Evolutionary conservation across 2,329 filamentous ascomycete species (phyloP), one percentile per base, ranked within the genome.

Genomic region (Colletotrichum sp.): DNA sequence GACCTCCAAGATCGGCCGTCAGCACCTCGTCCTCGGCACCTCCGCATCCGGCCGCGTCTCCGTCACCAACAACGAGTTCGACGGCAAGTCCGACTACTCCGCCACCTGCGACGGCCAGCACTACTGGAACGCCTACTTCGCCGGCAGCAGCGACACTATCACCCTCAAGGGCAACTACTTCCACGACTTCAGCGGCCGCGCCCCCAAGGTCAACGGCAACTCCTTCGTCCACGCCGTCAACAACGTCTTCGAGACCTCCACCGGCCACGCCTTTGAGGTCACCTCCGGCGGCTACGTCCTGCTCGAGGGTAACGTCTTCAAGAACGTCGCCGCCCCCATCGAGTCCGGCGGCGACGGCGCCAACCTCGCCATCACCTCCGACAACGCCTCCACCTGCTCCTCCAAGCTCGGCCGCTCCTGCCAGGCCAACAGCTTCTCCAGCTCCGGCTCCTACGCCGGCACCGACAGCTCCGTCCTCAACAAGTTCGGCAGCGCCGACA

Each of bases 161-260:
- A 92, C 91, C 76, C 80, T 92, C 80, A 89, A 91, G 85, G 86
- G 86, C 78, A 92, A 92, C 86, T 91, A 91, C 84, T 85, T 92
- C 80, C 89, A 91, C 86, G 86, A 90, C 82, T 88, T 88, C 69
- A 88, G 86, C n/a, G 90, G 90, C 74, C 90, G 90, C 75, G 84
- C 85, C 21, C 91, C 90, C 79, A 91, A 92, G 85, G 85, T 92
- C 38, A 86, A 86, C 43, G 89, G 89, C 82, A 90, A 90, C 71
- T 86, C 91, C 64, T 84, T 86, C 26, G 82, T 92, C 71, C 91
- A 92, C 82, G 90, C 89, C 64, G 88, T 91, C 81, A 92, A 92
- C 88, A 92, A 92, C 86, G 91, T 89, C 87, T 92, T 52, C 43
- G 43, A 87, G 84, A 86, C 90, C 80, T 89, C 87, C 81, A 81